Conservation (phyloP, 441 rosid species). For the Lepidium campestre region DNA sequence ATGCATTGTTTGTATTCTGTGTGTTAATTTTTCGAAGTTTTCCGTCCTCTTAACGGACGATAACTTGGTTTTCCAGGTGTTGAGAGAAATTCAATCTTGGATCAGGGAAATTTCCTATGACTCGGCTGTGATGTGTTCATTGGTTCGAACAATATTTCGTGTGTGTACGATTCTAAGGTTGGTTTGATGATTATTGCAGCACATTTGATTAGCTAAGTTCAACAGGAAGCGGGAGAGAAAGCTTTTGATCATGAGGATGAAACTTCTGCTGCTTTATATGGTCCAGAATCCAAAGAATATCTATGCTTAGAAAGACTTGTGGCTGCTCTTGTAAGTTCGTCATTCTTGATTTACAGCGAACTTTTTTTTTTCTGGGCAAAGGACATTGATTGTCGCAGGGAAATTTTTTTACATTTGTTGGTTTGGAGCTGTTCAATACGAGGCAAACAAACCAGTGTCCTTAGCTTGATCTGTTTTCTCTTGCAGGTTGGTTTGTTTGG, state of each 20-base stretch:
- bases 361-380: too few relatives aligned
- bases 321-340: constrained; percentile 45
- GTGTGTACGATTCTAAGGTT: neutral
- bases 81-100: constrained; percentile 46
- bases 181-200: neutral
- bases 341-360: too few relatives aligned
- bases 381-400: neutral
- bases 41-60: neutral
- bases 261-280: neutral
- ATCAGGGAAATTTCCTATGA: constrained; percentile 19
- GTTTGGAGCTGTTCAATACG: neutral
- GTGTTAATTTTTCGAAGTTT: neutral
- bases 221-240: constrained; percentile 17
- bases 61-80: constrained; percentile 27
- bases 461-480: neutral
- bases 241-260: neutral
- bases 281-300: constrained; percentile 23
- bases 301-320: constrained; percentile 33
- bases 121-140: constrained; percentile 22
- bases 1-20: neutral
- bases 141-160: neutral
- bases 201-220: constrained; percentile 2
- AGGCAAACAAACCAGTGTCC: neutral
- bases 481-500: constrained; percentile 47
- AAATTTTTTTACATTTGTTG: neutral